A percentile compares a stretch with the other conserved stretches of the same genome.
These are phyloP conservation scores for Centaurea solstitialis DNA, from an alignment of 129 eudicot genomes.

Conservation along the genomic window DNA sequence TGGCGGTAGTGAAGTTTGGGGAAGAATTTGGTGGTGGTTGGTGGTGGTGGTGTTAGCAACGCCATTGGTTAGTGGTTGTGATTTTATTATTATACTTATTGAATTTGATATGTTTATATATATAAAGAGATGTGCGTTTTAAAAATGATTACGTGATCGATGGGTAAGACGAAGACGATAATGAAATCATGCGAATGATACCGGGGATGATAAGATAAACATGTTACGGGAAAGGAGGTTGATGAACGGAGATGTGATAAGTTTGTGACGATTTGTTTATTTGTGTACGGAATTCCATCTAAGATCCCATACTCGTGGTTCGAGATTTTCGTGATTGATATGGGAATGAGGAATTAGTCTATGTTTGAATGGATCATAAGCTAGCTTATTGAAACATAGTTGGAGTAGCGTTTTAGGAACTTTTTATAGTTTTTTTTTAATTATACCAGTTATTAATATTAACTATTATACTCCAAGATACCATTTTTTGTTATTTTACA, in stretches of 20 bases:
- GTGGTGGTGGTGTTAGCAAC: constrained; percentile 2
- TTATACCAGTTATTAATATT: too few species aligned
- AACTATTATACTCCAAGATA: too few species aligned
- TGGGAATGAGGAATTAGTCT: too few species aligned
- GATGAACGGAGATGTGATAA: background rate
- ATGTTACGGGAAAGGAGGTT: background rate
- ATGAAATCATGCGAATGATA: constrained; percentile 24
- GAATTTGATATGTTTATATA: background rate
- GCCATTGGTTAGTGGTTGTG: constrained; percentile 7
- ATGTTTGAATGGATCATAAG: too few species aligned
- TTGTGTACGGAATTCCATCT: background rate
- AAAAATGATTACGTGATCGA: background rate
- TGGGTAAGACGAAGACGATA: background rate
- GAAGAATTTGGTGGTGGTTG: background rate
- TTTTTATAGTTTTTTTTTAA: too few species aligned
- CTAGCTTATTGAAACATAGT: too few species aligned
- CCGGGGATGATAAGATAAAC: constrained; percentile 11
- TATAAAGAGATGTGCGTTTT: background rate
- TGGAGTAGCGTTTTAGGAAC: too few species aligned
- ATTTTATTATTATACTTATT: background rate
- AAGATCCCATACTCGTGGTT: background rate
- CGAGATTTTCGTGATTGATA: too few species aligned
- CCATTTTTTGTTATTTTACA: too few species aligned
- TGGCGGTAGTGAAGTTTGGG: constrained; percentile 17
- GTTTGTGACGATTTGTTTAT: background rate